Base-by-base conservation (phyloP, 345 rosid species). In the Eucalyptus cloeziana region DNA sequence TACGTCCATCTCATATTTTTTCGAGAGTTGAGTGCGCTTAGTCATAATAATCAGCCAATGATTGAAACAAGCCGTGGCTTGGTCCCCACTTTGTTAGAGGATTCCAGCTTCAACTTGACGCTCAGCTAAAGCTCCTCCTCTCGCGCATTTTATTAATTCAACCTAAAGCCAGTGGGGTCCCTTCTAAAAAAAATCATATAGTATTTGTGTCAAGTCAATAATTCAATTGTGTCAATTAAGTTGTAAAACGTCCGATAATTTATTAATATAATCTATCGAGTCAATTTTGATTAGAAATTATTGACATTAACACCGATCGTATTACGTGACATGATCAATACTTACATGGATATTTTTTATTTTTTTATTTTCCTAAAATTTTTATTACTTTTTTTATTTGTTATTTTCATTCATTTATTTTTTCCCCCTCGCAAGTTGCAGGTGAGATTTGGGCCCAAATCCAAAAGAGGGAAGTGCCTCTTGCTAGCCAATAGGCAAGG, bases 261-360 rank as follows among this genome's bases (percentile, higher is more conserved):
- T 54, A 6, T 21, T 1, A 7, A 21, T 21, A 21, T 21, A 54
- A 3, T 54, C 0, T 22, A 54, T 54, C 5, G 1, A 9, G 5
- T 21, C 6, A 56, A 4, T 9, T 56, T 56, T 56, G 0, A 56
- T 21, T 56, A 9, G 5, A 22, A 24, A 56, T 56, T 5, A 24
- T 24, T 56, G 1, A 54, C 1, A 8, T 54, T 0, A 1, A 22
- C 2, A 4, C 5, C 3, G 0, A 24, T 56, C 0, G 0, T 56
- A 4, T 0, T 22, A 56, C 1, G 5, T 56, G 30, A 8, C 6
- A 24, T 56, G 1, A 24, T 24, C 1, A 2, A 8, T 56, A 10
- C 3, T 22, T 22, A 56, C 3, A 56, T 24, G 13, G 1, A 24
- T 56, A 22, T 8, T 2, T 22, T 22, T 22, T 9, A 3, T 21